Evolutionary conservation across 257 asterid species (phyloP).

Genomic region (Solanum chmielewskii): DNA sequence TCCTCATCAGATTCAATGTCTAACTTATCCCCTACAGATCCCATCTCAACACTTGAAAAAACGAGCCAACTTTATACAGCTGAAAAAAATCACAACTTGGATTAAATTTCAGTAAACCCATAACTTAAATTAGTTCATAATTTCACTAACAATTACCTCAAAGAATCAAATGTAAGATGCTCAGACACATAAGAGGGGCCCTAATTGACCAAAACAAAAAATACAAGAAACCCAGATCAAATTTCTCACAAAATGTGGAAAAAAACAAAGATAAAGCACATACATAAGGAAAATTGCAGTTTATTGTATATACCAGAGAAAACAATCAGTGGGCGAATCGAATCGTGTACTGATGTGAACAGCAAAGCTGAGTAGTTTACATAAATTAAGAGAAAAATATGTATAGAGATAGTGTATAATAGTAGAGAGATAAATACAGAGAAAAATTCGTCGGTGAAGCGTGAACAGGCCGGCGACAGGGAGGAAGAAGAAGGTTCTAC

Average conservation of each 20-base stretch:
- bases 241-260: not conserved
- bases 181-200: not conserved
- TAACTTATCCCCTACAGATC: conserved; percentile 26
- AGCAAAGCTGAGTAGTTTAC: not conserved
- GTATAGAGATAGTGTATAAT: not conserved
- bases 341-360: not conserved
- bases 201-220: not conserved
- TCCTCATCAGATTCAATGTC: conserved; percentile 59
- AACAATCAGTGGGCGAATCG: not conserved
- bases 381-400: not conserved
- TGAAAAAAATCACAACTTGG: not conserved
- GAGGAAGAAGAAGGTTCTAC: not conserved
- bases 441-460: not conserved
- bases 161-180: not conserved
- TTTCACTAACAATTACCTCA: not conserved
- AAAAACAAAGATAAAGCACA: not conserved
- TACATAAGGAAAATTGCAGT: not conserved
- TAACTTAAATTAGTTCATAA: not conserved
- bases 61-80: not conserved
- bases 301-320: not conserved
- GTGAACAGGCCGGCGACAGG: not conserved
- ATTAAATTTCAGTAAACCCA: not conserved
- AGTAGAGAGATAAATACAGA: not conserved
- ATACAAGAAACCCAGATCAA: not conserved
- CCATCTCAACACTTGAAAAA: not conserved